Conservation (phyloP, 2,329 filamentous ascomycete species). For the Pyrenochaeta sp. region DNA sequence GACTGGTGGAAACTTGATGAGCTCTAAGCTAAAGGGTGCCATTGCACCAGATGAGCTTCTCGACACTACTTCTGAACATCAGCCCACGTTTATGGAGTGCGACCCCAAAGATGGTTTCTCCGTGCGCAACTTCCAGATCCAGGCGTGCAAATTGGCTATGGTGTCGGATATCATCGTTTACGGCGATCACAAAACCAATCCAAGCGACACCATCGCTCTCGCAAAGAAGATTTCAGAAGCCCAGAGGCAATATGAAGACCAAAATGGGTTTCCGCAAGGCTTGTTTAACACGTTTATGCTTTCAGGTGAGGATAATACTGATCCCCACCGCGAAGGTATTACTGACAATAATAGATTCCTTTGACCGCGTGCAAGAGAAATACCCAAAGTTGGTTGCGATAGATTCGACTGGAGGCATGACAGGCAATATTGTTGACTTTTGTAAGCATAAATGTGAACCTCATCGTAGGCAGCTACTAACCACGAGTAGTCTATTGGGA, state of each 20-base stretch:
- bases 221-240: constrained; percentile 73
- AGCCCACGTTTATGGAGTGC: constrained; percentile 75
- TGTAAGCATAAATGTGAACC: constrained; percentile 54
- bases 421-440: constrained; percentile 84
- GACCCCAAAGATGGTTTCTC: constrained; percentile 93
- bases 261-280: constrained; percentile 63
- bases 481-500: constrained; percentile 73
- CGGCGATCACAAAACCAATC: constrained; percentile 71
- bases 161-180: constrained; percentile 95
- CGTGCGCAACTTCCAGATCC: constrained; percentile 96
- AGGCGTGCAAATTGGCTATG: constrained; percentile 84
- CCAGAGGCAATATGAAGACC: constrained; percentile 75
- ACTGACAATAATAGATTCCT: constrained; percentile 37
- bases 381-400: constrained; percentile 76
- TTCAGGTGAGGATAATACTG: constrained; percentile 56
- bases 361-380: constrained; percentile 67
- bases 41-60: constrained; percentile 83
- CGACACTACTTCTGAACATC: constrained; percentile 53
- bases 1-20: constrained; percentile 78
- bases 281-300: constrained; percentile 86
- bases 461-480: neutral
- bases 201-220: constrained; percentile 70
- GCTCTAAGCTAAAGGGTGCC: constrained; percentile 83
- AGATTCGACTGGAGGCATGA: constrained; percentile 73
- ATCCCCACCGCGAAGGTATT: too few relatives aligned